These are phyloP conservation scores for Prunus dulcis DNA, from an alignment of 306 rosid genomes.

Conservation along the genomic window DNA sequence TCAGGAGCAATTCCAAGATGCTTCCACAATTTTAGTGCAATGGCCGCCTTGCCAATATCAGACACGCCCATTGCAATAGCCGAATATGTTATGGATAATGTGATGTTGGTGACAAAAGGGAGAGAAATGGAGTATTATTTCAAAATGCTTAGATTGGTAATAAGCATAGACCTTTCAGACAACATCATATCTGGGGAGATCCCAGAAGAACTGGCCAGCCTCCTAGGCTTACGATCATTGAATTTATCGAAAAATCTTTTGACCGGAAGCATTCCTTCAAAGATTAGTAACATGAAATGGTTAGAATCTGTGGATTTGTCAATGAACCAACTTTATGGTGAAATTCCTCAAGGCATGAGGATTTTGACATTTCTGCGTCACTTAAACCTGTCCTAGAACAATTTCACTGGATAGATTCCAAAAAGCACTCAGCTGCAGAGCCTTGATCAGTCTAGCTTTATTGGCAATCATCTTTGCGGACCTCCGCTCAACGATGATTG, in stretches of 20 bases:
- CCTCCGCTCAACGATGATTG: background rate
- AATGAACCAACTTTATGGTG: background rate
- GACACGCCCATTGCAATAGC: background rate
- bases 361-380: background rate
- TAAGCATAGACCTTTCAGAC: constrained; percentile 9
- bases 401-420: constrained; percentile 9
- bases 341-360: constrained; percentile 3
- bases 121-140: background rate
- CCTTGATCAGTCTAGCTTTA: background rate
- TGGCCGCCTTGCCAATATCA: background rate
- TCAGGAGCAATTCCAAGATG: constrained; percentile 23
- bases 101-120: constrained; percentile 3
- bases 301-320: constrained; percentile 21
- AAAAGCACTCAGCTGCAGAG: constrained; percentile 13
- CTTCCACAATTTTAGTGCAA: background rate
- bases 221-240: background rate
- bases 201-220: constrained; percentile 3
- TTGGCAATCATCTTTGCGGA: background rate
- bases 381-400: constrained; percentile 24
- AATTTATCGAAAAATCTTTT: constrained; percentile 11
- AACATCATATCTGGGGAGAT: constrained; percentile 6
- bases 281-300: constrained; percentile 3
- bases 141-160: background rate
- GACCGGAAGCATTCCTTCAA: background rate
- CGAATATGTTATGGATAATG: background rate